phyloP scores from a whole-genome alignment of 768 basidiomycete genomes.

The Lactifluus subvellereus region DNA sequence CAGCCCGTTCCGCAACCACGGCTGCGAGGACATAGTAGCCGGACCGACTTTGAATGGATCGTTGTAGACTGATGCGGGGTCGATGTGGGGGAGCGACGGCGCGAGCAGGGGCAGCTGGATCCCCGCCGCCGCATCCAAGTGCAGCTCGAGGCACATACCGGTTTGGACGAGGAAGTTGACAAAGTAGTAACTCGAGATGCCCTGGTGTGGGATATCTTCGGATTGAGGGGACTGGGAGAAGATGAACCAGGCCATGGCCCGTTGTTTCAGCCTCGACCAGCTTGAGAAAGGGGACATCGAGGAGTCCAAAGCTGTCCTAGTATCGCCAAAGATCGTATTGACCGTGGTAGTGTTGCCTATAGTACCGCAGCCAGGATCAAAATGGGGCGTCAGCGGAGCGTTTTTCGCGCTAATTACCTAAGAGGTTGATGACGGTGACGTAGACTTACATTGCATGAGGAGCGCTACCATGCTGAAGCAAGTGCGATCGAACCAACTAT shows the following conservation, averaged over 20 bases:
- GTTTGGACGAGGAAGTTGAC: slow-evolving; percentile 2
- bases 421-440: not conserved
- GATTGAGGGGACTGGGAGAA: no score
- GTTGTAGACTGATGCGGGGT: not conserved
- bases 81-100: not conserved
- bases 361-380: not conserved
- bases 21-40: not conserved
- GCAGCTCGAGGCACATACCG: not conserved
- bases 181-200: not conserved
- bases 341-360: not conserved
- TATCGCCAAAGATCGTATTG: slow-evolving; percentile 5
- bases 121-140: not conserved
- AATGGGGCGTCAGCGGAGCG: not conserved
- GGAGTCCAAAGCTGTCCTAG: not conserved
- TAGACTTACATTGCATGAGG: slow-evolving; percentile 8
- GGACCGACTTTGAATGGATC: not conserved
- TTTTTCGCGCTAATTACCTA: no score
- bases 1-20: slow-evolving; percentile 6
- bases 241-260: no score
- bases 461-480: slow-evolving; percentile 9
- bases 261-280: no score
- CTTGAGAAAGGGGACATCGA: no score
- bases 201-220: not conserved
- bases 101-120: not conserved
- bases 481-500: not conserved